phyloP scores from a whole-genome alignment of 768 basidiomycete species.

The Phylloporus rhodoxanthus region DNA sequence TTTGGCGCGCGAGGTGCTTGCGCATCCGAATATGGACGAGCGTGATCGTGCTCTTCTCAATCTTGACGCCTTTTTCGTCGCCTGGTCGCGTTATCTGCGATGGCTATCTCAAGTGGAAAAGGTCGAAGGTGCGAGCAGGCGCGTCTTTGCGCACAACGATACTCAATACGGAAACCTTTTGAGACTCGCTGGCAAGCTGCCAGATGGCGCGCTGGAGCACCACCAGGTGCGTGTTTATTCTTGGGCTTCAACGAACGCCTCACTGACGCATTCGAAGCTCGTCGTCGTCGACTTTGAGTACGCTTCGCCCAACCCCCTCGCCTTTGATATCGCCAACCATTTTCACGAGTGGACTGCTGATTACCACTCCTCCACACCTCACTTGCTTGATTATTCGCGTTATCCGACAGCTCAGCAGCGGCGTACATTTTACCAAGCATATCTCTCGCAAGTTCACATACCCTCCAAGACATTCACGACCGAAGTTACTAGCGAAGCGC shows the following conservation, averaged over 20 bases:
- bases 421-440: conserved; percentile 79
- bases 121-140: conserved; percentile 50
- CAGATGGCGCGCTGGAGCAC: conserved; percentile 61
- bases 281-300: conserved; percentile 99
- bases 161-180: conserved; percentile 93
- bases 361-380: conserved; percentile 69
- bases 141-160: conserved; percentile 91
- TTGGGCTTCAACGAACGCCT: background rate
- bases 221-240: conserved; percentile 51
- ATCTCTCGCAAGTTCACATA: conserved; percentile 53
- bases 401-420: conserved; percentile 76
- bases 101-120: conserved; percentile 66
- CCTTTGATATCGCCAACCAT: conserved; percentile 95
- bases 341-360: conserved; percentile 97
- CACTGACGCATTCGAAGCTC: conserved; percentile 47
- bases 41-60: conserved; percentile 50
- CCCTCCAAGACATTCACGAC: conserved; percentile 18
- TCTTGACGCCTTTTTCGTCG: conserved; percentile 53
- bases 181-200: conserved; percentile 48
- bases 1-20: conserved; percentile 69
- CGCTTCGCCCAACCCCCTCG: conserved; percentile 84
- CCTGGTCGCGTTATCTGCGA: conserved; percentile 62
- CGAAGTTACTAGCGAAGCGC: conserved; percentile 32
- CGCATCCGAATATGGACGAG: conserved; percentile 46
- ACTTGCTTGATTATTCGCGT: conserved; percentile 51